Conservation (phyloP, 1,139 yeast species). For the Magnusiomyces ingens region DNA sequence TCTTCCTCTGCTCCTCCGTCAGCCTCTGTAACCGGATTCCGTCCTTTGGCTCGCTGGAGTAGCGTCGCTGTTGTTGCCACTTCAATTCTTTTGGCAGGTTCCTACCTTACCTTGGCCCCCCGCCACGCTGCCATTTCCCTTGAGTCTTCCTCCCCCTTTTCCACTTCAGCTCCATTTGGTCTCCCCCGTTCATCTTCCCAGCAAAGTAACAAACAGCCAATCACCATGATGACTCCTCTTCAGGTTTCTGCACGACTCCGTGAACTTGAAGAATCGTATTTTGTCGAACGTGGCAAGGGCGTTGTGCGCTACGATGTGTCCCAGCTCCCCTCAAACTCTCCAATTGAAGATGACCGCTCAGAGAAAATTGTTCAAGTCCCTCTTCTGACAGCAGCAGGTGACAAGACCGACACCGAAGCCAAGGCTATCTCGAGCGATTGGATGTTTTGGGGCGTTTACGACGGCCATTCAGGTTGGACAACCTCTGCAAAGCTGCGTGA, state of each 20-base stretch:
- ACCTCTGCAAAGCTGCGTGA: slow-evolving; percentile 81
- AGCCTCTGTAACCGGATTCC: slow-evolving; percentile 1
- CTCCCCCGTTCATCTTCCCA: slow-evolving; percentile 12
- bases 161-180: slow-evolving; percentile 13
- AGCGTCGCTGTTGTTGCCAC: slow-evolving; percentile 14
- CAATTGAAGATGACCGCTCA: slow-evolving; percentile 90
- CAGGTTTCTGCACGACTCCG: slow-evolving; percentile 68
- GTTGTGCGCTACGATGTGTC: slow-evolving; percentile 85
- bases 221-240: slow-evolving; percentile 50
- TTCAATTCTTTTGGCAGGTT: slow-evolving; percentile 12
- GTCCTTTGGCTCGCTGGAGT: slow-evolving; percentile 3
- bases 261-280: slow-evolving; percentile 71
- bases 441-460: slow-evolving; percentile 93
- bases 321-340: slow-evolving; percentile 85
- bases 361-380: slow-evolving; percentile 85
- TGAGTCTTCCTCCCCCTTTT: slow-evolving; percentile 10
- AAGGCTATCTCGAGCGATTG: slow-evolving; percentile 54
- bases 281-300: slow-evolving; percentile 82
- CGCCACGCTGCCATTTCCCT: slow-evolving; percentile 7
- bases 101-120: slow-evolving; percentile 10
- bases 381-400: slow-evolving; percentile 27
- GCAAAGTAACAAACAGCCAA: slow-evolving; percentile 11
- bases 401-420: background rate
- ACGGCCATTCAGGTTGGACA: slow-evolving; percentile 97
- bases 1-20: slow-evolving; percentile 2